These are phyloP conservation scores for Xylaria telfairii DNA, from an alignment of 495 filamentous ascomycete genomes.

Conservation along the genomic window DNA sequence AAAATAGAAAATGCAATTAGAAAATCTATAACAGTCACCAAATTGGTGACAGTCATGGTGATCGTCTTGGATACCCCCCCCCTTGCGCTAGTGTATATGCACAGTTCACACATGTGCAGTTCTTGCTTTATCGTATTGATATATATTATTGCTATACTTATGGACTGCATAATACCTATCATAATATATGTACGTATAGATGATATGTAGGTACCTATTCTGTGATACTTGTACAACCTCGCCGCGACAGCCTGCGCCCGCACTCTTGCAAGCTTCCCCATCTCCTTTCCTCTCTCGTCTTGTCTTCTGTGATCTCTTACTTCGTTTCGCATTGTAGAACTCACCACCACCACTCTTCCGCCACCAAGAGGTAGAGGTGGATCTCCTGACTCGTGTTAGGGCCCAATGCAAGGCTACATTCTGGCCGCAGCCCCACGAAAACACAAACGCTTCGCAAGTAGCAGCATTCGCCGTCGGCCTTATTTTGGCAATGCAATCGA, in stretches of 20 bases:
- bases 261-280: background rate
- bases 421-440: background rate
- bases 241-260: background rate
- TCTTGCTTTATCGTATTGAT: background rate
- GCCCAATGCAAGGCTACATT: background rate
- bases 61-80: no score
- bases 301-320: background rate
- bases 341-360: background rate
- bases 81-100: no score
- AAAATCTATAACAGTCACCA: no score
- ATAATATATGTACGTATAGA: background rate
- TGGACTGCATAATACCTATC: no score
- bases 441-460: background rate
- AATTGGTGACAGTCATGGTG: no score
- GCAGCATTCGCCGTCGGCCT: background rate
- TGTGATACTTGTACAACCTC: background rate
- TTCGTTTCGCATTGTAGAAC: background rate
- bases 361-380: background rate
- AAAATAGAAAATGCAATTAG: no score
- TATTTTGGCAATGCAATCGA: background rate
- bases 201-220: background rate
- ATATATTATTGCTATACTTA: no score
- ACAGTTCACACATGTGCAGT: no score
- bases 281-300: background rate
- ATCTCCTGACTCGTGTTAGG: background rate